Evolutionary conservation across 495 filamentous ascomycete species (phyloP).

Genomic region (Aspergillus hancockii): DNA sequence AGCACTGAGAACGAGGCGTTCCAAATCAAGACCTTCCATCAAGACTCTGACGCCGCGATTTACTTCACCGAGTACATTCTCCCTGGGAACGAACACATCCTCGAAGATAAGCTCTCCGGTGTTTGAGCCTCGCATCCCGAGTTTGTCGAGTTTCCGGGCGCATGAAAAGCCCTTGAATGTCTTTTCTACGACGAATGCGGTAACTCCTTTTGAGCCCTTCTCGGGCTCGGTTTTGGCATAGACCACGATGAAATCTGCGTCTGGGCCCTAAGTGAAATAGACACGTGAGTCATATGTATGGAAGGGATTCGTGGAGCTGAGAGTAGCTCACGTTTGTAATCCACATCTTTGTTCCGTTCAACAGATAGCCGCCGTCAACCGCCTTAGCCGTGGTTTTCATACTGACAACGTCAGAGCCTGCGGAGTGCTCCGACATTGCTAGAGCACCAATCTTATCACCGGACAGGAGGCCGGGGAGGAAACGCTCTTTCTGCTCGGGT

Average conservation of each 20-base stretch:
- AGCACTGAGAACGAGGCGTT: constrained; percentile 87
- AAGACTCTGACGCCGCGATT: constrained; percentile 85
- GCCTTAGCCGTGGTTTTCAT: constrained; percentile 85
- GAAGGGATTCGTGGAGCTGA: not conserved
- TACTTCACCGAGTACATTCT: constrained; percentile 77
- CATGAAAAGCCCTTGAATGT: constrained; percentile 75
- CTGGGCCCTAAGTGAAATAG: constrained; percentile 63
- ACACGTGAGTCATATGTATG: not conserved
- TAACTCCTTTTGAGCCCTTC: constrained; percentile 85
- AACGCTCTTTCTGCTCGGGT: constrained; percentile 72
- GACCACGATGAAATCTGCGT: constrained; percentile 84
- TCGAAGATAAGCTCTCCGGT: constrained; percentile 95
- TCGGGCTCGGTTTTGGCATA: constrained; percentile 93
- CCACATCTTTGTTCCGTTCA: constrained; percentile 99
- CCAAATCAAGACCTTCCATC: constrained; percentile 95
- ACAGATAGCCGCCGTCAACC: constrained; percentile 80
- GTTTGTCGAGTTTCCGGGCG: constrained; percentile 92
- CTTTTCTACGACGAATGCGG: constrained; percentile 87
- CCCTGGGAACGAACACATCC: constrained; percentile 82
- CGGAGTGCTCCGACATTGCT: constrained; percentile 92
- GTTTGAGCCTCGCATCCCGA: constrained; percentile 96
- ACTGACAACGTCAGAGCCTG: constrained; percentile 90
- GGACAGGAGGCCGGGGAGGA: constrained; percentile 78
- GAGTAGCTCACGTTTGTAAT: constrained; percentile 78
- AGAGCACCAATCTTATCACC: constrained; percentile 85